A percentile compares a stretch with the other conserved stretches of the same genome.
phyloP scores from a whole-genome alignment of 768 basidiomycete genomes.

The Filobasidium floriforme region DNA sequence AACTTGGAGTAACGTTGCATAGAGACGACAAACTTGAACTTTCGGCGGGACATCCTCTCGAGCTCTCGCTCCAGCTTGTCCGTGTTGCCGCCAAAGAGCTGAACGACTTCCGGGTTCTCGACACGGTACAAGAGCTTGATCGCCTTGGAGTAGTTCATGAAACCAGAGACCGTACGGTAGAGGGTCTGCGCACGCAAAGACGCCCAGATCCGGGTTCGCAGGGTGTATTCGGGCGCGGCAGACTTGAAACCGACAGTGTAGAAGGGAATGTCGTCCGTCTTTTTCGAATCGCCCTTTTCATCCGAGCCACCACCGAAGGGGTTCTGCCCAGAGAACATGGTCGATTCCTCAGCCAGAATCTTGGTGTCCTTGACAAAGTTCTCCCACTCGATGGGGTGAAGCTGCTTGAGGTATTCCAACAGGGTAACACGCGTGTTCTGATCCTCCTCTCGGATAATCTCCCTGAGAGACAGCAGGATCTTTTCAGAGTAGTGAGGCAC shows the following conservation, averaged over 20 bases:
- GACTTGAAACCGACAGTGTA: conserved; percentile 99
- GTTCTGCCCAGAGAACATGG: conserved; percentile 57
- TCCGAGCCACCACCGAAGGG: conserved; percentile 60
- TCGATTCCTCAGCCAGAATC: conserved; percentile 92
- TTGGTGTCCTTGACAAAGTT: conserved; percentile 99
- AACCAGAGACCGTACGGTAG: conserved; percentile 96
- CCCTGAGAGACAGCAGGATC: conserved; percentile 90
- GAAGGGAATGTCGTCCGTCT: conserved; percentile 88
- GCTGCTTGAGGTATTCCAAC: conserved; percentile 94
- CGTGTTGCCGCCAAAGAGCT: conserved; percentile 93
- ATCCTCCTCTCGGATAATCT: conserved; percentile 98
- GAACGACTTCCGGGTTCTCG: conserved; percentile 98
- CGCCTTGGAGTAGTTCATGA: conserved; percentile 99
- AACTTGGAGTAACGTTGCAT: conserved; percentile 99
- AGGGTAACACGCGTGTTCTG: conserved; percentile 94
- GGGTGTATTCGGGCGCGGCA: conserved; percentile 93
- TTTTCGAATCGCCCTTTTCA: conserved; percentile 65
- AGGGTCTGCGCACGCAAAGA: conserved; percentile 96
- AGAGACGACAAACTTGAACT: conserved; percentile 98
- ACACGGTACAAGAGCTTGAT: conserved; percentile 99
- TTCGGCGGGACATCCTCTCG: conserved; percentile 93
- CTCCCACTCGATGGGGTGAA: conserved; percentile 97
- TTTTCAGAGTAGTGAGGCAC: conserved; percentile 99
- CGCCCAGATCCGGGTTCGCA: conserved; percentile 98
- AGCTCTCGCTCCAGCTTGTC: conserved; percentile 93